A percentile compares a stretch with the other conserved stretches of the same genome.
Evolutionary conservation across 176 grass and related monocot species (phyloP).

Genomic region (Carex myosuroides): DNA sequence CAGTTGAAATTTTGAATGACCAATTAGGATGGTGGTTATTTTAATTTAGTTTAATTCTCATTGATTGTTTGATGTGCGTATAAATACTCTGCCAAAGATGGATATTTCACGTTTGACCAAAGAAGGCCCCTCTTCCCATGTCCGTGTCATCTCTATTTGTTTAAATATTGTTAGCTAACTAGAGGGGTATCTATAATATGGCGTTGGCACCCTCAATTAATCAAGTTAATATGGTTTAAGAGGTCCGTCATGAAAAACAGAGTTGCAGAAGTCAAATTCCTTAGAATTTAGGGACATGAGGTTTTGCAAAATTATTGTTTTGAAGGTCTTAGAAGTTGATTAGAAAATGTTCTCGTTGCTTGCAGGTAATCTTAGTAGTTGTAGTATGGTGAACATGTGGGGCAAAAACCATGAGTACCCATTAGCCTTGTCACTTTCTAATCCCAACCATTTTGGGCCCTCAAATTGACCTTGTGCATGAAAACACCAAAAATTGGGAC

Average conservation of each 20-base stretch:
- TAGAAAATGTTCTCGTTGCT: background rate
- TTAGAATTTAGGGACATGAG: background rate
- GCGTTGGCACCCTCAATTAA: background rate
- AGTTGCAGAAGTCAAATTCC: background rate
- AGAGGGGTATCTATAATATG: background rate
- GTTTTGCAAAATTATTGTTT: background rate
- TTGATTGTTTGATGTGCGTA: background rate
- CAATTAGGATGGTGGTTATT: constrained; percentile 7
- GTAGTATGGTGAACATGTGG: background rate
- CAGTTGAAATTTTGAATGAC: background rate
- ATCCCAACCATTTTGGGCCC: constrained; percentile 22
- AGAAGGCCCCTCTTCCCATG: background rate
- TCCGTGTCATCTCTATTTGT: background rate
- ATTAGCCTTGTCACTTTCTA: constrained; percentile 15
- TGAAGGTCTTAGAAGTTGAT: background rate
- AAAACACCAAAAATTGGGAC: constrained; percentile 13
- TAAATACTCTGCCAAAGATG: background rate
- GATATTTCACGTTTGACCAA: too few species aligned
- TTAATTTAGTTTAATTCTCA: background rate
- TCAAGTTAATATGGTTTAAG: background rate
- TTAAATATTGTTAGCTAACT: background rate
- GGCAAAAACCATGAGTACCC: background rate
- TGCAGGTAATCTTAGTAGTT: background rate
- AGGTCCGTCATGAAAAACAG: background rate
- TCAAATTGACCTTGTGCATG: constrained; percentile 19